These are phyloP conservation scores for Dillenia turbinata DNA, from an alignment of 164 flowering plant species.

Conservation along the genomic window DNA sequence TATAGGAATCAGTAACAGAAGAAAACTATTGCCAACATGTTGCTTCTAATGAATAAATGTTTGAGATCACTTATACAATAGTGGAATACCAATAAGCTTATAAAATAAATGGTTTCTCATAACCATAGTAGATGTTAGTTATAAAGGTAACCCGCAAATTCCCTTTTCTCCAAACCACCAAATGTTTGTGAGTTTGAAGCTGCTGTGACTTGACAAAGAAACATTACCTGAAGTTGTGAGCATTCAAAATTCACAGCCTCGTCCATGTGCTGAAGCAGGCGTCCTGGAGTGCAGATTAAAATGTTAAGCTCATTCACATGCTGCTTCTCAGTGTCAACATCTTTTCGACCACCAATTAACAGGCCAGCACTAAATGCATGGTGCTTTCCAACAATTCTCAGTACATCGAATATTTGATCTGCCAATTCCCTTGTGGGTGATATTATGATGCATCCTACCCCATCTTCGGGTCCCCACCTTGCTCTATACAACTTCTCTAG, in stretches of 20 bases:
- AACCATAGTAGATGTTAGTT: too few relatives aligned
- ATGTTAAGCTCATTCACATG: constrained; percentile 71
- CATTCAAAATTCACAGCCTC: constrained; percentile 95
- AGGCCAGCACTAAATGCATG: constrained; percentile 93
- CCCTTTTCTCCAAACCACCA: too few relatives aligned
- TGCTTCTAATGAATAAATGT: too few relatives aligned
- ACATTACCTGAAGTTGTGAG: constrained; percentile 82
- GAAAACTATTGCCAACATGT: too few relatives aligned
- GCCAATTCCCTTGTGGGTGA: constrained; percentile 97
- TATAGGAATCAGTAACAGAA: too few relatives aligned
- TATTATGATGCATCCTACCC: constrained; percentile 90
- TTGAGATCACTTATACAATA: too few relatives aligned
- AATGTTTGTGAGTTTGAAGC: too few relatives aligned
- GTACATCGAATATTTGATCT: constrained; percentile 69
- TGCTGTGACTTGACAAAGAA: too few relatives aligned
- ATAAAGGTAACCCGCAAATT: too few relatives aligned
- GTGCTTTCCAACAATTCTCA: constrained; percentile 66
- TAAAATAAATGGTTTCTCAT: too few relatives aligned
- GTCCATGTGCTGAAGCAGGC: constrained; percentile 98
- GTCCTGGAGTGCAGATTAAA: constrained; percentile 92
- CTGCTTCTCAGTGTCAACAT: constrained; percentile 76
- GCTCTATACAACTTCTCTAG: constrained; percentile 76
- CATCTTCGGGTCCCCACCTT: constrained; percentile 85
- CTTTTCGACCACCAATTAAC: constrained; percentile 89
- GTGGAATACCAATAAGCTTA: too few relatives aligned